A percentile compares a stretch with the other conserved stretches of the same genome.
Conservation (phyloP, 805 yeast species). For the Wickerhamiella kurtzmanii region DNA sequence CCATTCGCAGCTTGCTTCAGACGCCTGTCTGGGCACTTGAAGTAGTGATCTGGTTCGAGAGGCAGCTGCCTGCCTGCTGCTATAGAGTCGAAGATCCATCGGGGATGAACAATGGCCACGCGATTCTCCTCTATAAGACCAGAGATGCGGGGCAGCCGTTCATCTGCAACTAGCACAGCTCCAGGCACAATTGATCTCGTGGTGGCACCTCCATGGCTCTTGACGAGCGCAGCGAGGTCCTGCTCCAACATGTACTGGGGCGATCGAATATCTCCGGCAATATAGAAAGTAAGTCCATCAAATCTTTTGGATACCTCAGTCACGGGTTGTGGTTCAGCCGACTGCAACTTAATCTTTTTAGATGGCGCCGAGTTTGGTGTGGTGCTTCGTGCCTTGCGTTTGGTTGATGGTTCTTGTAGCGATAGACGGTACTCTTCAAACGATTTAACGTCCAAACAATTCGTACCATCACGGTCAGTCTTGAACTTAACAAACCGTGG, state of each 20-base stretch:
- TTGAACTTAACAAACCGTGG: constrained; percentile 60
- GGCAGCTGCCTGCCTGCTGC: constrained; percentile 30
- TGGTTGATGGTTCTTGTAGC: constrained; percentile 2
- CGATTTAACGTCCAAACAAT: constrained; percentile 43
- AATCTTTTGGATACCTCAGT: constrained; percentile 11
- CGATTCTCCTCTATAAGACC: constrained; percentile 15
- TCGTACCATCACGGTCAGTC: constrained; percentile 49
- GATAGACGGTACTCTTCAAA: constrained; percentile 29
- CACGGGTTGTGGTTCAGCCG: not conserved
- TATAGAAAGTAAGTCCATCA: constrained; percentile 15
- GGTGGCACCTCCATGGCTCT: constrained; percentile 23
- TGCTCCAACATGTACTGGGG: constrained; percentile 17
- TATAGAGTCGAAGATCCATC: constrained; percentile 64
- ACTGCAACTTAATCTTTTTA: not conserved
- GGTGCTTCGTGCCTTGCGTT: not conserved
- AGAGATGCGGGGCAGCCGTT: constrained; percentile 9
- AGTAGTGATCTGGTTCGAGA: constrained; percentile 49
- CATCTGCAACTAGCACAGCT: constrained; percentile 18
- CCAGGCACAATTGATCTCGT: constrained; percentile 10
- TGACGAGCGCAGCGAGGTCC: constrained; percentile 17
- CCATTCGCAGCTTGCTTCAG: constrained; percentile 21
- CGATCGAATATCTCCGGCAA: constrained; percentile 19
- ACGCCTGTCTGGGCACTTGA: constrained; percentile 22
- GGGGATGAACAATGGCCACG: constrained; percentile 49
- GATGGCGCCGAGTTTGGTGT: not conserved